Conservation (phyloP, 2,329 filamentous ascomycete genomes). For the Rosellinia necatrix region DNA sequence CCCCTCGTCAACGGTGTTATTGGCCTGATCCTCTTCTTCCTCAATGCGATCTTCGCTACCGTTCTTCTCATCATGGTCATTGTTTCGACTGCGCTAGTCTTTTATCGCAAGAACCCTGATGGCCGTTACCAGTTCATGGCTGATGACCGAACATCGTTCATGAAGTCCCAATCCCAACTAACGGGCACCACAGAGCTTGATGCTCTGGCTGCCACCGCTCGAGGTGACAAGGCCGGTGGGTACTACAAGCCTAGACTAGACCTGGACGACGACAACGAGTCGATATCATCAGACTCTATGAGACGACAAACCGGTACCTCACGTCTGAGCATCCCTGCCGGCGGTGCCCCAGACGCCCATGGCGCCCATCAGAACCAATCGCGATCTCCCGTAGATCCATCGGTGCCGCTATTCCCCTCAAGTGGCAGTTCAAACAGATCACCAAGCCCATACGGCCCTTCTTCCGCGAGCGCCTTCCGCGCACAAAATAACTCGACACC, state of each 20-base stretch:
- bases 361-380: constrained; percentile 41
- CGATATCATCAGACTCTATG: constrained; percentile 61
- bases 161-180: constrained; percentile 82
- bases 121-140: constrained; percentile 87
- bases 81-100: constrained; percentile 65
- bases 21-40: constrained; percentile 81
- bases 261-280: constrained; percentile 72
- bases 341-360: constrained; percentile 20
- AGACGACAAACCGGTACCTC: constrained; percentile 45
- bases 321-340: constrained; percentile 28
- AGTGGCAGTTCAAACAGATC: constrained; percentile 34
- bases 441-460: constrained; percentile 40
- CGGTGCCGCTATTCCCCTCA: constrained; percentile 56
- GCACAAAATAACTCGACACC: constrained; percentile 48
- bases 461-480: constrained; percentile 43
- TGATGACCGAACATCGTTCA: constrained; percentile 86
- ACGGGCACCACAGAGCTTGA: constrained; percentile 75
- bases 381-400: constrained; percentile 54
- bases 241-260: constrained; percentile 61
- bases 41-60: constrained; percentile 77
- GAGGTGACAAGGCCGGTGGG: constrained; percentile 68
- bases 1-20: constrained; percentile 79
- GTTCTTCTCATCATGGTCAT: constrained; percentile 79
- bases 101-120: constrained; percentile 85
- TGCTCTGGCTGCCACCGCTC: constrained; percentile 79